phyloP scores from a whole-genome alignment of 2,329 filamentous ascomycete species.

The Trichoderma koningiopsis region DNA sequence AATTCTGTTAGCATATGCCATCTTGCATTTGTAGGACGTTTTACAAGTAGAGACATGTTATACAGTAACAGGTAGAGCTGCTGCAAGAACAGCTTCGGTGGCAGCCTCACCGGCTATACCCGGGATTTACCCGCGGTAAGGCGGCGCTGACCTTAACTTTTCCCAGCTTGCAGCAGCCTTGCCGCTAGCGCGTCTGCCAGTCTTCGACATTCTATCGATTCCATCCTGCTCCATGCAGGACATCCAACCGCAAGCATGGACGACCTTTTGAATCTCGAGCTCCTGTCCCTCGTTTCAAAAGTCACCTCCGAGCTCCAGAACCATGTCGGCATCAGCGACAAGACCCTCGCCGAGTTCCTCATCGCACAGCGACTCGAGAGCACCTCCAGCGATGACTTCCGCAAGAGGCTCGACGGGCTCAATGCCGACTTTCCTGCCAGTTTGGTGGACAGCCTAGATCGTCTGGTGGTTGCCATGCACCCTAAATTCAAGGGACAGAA shows the following conservation, averaged over 20 bases:
- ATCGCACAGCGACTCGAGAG: constrained; percentile 86
- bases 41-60: background rate
- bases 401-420: constrained; percentile 70
- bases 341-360: constrained; percentile 93
- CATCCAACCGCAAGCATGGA: constrained; percentile 70
- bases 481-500: constrained; percentile 75
- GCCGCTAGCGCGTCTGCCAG: constrained; percentile 21
- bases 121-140: constrained; percentile 20
- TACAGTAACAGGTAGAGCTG: background rate
- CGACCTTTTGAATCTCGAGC: constrained; percentile 86
- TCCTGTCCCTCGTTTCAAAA: constrained; percentile 91
- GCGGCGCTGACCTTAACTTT: constrained; percentile 18
- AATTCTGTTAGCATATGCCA: background rate
- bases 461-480: constrained; percentile 85
- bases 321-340: constrained; percentile 87
- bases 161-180: constrained; percentile 1
- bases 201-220: background rate
- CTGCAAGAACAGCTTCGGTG: background rate
- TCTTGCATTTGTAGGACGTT: background rate
- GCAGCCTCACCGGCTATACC: background rate
- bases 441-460: constrained; percentile 88
- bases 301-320: constrained; percentile 94
- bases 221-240: constrained; percentile 7
- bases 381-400: constrained; percentile 71
- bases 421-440: constrained; percentile 83